phyloP scores from a whole-genome alignment of 495 filamentous ascomycete genomes.

The Neurospora intermedia region DNA sequence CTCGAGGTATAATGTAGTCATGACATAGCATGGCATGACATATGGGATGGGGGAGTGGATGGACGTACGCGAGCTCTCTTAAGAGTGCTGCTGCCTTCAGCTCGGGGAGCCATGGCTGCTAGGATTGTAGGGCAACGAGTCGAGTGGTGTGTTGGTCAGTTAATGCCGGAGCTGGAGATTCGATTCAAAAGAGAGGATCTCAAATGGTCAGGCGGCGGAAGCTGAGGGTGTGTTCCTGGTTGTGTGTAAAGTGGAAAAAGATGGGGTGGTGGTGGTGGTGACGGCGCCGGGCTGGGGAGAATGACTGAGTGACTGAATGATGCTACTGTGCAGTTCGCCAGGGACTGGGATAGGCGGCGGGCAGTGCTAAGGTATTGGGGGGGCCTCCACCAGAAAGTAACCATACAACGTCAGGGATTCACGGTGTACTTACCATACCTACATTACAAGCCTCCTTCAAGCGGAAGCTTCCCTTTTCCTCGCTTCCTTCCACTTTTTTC shows the following conservation, averaged over 20 bases:
- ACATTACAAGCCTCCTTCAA: background rate
- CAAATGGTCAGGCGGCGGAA: background rate
- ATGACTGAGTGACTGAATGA: background rate
- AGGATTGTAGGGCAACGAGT: background rate
- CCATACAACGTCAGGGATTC: background rate
- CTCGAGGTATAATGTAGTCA: background rate
- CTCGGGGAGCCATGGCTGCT: slow-evolving; percentile 40
- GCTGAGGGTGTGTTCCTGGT: background rate
- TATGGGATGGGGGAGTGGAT: slow-evolving; percentile 7
- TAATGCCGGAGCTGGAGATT: background rate
- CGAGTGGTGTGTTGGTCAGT: background rate
- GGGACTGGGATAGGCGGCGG: background rate
- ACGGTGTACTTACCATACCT: background rate
- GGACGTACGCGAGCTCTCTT: slow-evolving; percentile 36
- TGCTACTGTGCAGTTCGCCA: background rate
- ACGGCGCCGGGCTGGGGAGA: background rate
- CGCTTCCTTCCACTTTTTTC: background rate
- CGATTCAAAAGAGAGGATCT: background rate
- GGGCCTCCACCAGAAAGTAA: background rate
- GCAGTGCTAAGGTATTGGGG: background rate
- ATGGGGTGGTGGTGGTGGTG: background rate
- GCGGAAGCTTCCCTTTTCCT: background rate
- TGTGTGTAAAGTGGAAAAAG: background rate
- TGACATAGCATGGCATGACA: background rate
- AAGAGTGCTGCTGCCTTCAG: slow-evolving; percentile 44